A percentile compares a stretch with the other conserved stretches of the same genome.
These are phyloP conservation scores for Trichaptum fuscoviolaceum DNA, from an alignment of 768 basidiomycete genomes.

Conservation along the genomic window DNA sequence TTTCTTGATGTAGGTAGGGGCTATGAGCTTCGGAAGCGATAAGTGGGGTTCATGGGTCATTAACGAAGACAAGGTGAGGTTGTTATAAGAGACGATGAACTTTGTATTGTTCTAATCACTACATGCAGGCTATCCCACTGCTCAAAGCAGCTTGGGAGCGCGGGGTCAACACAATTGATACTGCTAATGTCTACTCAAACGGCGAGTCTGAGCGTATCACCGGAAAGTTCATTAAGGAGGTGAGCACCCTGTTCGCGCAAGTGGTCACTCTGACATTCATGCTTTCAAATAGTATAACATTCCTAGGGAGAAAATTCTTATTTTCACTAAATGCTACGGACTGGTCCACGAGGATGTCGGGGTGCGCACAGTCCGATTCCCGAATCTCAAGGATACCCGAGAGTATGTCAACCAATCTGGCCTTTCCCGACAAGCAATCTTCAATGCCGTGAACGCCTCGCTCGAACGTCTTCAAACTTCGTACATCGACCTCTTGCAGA, in stretches of 20 bases:
- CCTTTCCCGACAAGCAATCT: constrained; percentile 32
- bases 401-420: constrained; percentile 28
- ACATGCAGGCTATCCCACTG: constrained; percentile 23
- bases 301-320: constrained; percentile 27
- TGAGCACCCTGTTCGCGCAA: constrained; percentile 16
- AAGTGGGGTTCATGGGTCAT: constrained; percentile 25
- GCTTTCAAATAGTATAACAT: constrained; percentile 23
- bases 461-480: constrained; percentile 16
- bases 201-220: constrained; percentile 34
- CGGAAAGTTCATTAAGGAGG: constrained; percentile 33
- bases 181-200: constrained; percentile 33
- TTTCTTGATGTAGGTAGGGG: constrained; percentile 19
- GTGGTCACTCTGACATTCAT: constrained; percentile 24
- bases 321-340: constrained; percentile 24
- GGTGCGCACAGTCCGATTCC: constrained; percentile 10
- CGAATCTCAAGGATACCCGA: constrained; percentile 10
- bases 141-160: constrained; percentile 35
- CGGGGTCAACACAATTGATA: constrained; percentile 37
- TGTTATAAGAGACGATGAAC: neutral
- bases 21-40: constrained; percentile 22
- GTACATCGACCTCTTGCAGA: constrained; percentile 28
- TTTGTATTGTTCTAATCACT: neutral
- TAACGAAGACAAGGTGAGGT: constrained; percentile 19
- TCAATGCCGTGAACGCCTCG: constrained; percentile 27
- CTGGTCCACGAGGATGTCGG: constrained; percentile 14